Conservation (phyloP, 768 basidiomycete species). For the Serendipita indica region DNA sequence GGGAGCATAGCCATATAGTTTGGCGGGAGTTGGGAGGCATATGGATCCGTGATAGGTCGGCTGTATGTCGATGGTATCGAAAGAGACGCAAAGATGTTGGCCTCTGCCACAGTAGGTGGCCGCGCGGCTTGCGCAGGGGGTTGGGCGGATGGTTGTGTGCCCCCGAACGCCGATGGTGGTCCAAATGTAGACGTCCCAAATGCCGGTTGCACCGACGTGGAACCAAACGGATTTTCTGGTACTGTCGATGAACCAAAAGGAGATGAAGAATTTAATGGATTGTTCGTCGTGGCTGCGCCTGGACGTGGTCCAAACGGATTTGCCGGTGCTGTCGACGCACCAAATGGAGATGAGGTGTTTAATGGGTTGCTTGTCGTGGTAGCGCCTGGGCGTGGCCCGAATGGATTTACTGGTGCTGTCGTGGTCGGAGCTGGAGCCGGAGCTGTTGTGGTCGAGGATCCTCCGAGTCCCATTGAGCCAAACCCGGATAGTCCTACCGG, state of each 20-base stretch:
- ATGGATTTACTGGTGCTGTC: neutral
- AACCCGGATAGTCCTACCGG: slow-evolving; percentile 9
- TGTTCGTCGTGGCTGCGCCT: neutral
- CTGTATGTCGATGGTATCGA: neutral
- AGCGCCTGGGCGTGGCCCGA: neutral
- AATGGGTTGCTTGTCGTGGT: neutral
- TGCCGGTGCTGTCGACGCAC: neutral
- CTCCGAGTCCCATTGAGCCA: too few species aligned
- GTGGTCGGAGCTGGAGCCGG: neutral
- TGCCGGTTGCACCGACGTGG: slow-evolving; percentile 14
- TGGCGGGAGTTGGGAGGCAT: slow-evolving; percentile 40
- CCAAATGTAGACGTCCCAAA: slow-evolving; percentile 27
- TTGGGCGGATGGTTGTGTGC: slow-evolving; percentile 22
- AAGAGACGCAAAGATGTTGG: neutral
- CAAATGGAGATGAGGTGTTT: slow-evolving; percentile 3
- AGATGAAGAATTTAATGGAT: neutral
- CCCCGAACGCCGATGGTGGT: slow-evolving; percentile 21
- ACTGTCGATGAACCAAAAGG: slow-evolving; percentile 4
- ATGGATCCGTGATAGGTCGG: slow-evolving; percentile 28
- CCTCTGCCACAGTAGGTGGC: slow-evolving; percentile 16
- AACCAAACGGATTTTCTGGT: neutral
- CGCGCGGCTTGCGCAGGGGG: slow-evolving; percentile 22
- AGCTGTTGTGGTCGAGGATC: too few species aligned
- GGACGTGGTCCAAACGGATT: neutral
- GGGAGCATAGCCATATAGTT: slow-evolving; percentile 47